phyloP scores from a whole-genome alignment of 305 asterid species.

The Fraxinus albicans region DNA sequence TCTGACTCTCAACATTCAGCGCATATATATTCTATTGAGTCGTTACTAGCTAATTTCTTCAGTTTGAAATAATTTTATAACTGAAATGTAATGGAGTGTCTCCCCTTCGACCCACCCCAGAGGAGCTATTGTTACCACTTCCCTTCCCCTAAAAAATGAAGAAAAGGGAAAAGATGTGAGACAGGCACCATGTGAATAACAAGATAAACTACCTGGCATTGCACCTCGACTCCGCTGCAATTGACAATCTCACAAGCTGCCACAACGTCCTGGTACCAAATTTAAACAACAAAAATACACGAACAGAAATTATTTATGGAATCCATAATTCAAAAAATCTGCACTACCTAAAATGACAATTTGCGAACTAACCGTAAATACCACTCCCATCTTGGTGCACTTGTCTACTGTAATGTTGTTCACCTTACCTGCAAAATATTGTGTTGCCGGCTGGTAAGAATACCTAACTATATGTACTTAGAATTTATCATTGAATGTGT shows the following conservation, averaged over 20 bases:
- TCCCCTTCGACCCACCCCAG: not conserved
- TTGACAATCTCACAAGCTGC: conserved; percentile 99
- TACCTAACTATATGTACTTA: not conserved
- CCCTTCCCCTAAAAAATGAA: not conserved
- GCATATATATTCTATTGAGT: not conserved
- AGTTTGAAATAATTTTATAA: not conserved
- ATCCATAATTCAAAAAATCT: conserved; percentile 18
- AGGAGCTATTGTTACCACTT: not conserved
- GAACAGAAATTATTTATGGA: conserved; percentile 9
- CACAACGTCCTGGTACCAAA: conserved; percentile 76
- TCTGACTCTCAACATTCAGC: not conserved
- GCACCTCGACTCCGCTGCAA: conserved; percentile 83
- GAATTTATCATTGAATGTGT: too few relatives aligned
- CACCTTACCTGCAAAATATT: conserved; percentile 74
- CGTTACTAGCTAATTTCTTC: not conserved
- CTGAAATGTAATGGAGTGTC: not conserved
- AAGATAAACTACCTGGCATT: conserved; percentile 69
- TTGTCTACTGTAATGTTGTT: conserved; percentile 96
- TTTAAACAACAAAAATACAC: conserved; percentile 20
- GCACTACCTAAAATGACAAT: conserved; percentile 9
- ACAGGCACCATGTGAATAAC: not conserved
- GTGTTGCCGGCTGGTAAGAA: not conserved
- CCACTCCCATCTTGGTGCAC: conserved; percentile 95
- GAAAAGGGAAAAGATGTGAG: not conserved
- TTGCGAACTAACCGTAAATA: conserved; percentile 67